Evolutionary conservation across 352 stramenopile genomes (phyloP).

Genomic region (Phytopythium vexans): DNA sequence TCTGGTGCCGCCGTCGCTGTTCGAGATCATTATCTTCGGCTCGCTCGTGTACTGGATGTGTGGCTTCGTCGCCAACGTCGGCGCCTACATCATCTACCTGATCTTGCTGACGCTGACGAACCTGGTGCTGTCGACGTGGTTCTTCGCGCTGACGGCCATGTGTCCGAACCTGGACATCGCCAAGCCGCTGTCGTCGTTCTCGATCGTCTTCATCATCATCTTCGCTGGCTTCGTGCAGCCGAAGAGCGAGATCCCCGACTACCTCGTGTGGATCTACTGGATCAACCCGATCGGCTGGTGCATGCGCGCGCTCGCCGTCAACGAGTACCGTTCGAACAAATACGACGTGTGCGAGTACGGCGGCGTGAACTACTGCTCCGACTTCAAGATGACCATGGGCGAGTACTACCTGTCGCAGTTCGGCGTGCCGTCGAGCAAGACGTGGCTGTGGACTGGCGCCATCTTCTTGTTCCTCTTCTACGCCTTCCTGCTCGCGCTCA

Average conservation of each 20-base stretch:
- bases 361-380: slow-evolving; percentile 29
- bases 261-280: slow-evolving; percentile 48
- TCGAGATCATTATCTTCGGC: slow-evolving; percentile 66
- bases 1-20: slow-evolving; percentile 23
- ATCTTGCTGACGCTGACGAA: slow-evolving; percentile 41
- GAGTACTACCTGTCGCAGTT: slow-evolving; percentile 32
- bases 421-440: slow-evolving; percentile 27
- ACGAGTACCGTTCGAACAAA: slow-evolving; percentile 29
- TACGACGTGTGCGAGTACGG: slow-evolving; percentile 28
- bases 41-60: slow-evolving; percentile 78
- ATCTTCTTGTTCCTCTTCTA: slow-evolving; percentile 25
- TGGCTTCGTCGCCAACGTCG: slow-evolving; percentile 25
- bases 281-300: slow-evolving; percentile 50
- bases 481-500: slow-evolving; percentile 24
- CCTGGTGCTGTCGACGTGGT: slow-evolving; percentile 41
- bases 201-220: slow-evolving; percentile 36
- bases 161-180: slow-evolving; percentile 31
- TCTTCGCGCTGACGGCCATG: slow-evolving; percentile 41
- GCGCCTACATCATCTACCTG: slow-evolving; percentile 39
- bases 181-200: slow-evolving; percentile 36
- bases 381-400: slow-evolving; percentile 22
- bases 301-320: slow-evolving; percentile 33
- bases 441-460: slow-evolving; percentile 29
- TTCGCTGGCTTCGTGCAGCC: slow-evolving; percentile 46
- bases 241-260: slow-evolving; percentile 32